Conservation (phyloP, 306 rosid genomes). For the Cicer bijugum region DNA sequence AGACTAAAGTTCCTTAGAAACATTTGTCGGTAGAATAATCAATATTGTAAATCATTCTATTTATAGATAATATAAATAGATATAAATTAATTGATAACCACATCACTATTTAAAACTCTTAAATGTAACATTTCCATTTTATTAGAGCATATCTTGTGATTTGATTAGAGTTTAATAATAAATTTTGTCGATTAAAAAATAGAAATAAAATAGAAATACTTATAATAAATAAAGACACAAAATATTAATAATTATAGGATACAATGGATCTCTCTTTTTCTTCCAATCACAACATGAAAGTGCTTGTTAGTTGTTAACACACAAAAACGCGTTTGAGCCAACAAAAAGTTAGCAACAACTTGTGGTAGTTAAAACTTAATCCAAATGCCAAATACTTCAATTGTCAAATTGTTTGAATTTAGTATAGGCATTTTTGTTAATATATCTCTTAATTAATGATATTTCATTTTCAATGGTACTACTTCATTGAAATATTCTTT, state of each 20-base stretch:
- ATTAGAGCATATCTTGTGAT: too few relatives aligned
- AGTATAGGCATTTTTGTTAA: neutral
- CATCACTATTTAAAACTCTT: too few relatives aligned
- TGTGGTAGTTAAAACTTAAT: constrained; percentile 15
- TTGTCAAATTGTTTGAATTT: constrained; percentile 4
- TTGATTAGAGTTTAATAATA: neutral
- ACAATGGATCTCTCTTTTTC: constrained; percentile 29
- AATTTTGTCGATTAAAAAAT: neutral
- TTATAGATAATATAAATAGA: too few relatives aligned
- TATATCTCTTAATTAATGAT: constrained; percentile 13
- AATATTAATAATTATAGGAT: neutral
- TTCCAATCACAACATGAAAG: neutral
- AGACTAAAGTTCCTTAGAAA: too few relatives aligned
- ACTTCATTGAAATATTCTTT: neutral
- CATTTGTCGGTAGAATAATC: too few relatives aligned
- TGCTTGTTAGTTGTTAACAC: constrained; percentile 5
- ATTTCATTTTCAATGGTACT: constrained; percentile 21
- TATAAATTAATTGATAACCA: too few relatives aligned
- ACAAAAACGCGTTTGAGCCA: constrained; percentile 45
- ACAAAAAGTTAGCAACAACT: constrained; percentile 25
- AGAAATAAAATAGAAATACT: neutral
- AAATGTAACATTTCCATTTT: too few relatives aligned
- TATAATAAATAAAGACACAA: neutral
- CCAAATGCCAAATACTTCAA: constrained; percentile 1
- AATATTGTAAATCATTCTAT: too few relatives aligned